phyloP scores from a whole-genome alignment of 208 protist genomes.

The Naegleria fowleri region DNA sequence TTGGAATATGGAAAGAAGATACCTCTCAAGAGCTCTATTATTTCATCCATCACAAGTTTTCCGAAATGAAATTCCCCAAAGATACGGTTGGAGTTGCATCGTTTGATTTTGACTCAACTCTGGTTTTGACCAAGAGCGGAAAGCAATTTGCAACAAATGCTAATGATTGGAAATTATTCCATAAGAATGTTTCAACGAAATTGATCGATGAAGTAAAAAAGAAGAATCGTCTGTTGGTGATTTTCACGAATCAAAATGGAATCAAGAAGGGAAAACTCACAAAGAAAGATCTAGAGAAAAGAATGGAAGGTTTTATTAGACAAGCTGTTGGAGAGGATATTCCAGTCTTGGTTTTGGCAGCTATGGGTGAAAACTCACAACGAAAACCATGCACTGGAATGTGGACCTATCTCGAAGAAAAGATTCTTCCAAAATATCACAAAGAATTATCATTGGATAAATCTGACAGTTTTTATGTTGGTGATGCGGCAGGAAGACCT shows the following conservation, averaged over 20 bases:
- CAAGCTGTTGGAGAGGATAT: constrained; percentile 50
- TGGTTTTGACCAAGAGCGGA: not conserved
- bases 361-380: constrained; percentile 62
- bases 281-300: constrained; percentile 51
- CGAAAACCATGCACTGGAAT: constrained; percentile 75
- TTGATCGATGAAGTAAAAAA: constrained; percentile 40
- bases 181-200: not conserved
- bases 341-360: constrained; percentile 58
- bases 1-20: not conserved
- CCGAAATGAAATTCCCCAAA: not conserved
- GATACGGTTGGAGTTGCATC: not conserved
- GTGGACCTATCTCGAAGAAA: constrained; percentile 66
- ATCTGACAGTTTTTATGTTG: constrained; percentile 68
- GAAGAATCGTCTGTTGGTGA: constrained; percentile 65
- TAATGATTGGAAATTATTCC: not conserved
- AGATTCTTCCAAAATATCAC: constrained; percentile 37
- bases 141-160: not conserved
- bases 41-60: not conserved
- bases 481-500: constrained; percentile 77
- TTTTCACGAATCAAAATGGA: constrained; percentile 84
- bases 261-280: constrained; percentile 62
- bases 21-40: not conserved
- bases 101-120: not conserved
- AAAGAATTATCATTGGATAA: constrained; percentile 32
- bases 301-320: constrained; percentile 48